These are phyloP conservation scores for Teratosphaeria destructans DNA, from an alignment of 2,329 filamentous ascomycete genomes.

Conservation along the genomic window DNA sequence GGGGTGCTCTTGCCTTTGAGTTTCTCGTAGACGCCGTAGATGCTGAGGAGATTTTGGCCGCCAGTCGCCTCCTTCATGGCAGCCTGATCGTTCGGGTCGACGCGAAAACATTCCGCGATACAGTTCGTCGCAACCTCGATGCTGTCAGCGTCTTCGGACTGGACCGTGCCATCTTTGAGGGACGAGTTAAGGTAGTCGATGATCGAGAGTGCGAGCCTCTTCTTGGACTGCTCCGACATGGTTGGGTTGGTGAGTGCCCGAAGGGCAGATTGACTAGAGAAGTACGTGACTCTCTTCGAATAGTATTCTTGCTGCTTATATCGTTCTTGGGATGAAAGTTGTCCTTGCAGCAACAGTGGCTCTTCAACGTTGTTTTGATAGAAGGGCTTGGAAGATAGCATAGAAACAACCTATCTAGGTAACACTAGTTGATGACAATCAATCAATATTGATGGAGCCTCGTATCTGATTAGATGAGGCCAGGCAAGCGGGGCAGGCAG, in stretches of 20 bases:
- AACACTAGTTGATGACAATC: not conserved
- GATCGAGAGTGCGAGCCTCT: conserved; percentile 93
- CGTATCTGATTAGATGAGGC: too few relatives aligned
- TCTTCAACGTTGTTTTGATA: not conserved
- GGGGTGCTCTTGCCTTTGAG: conserved; percentile 56
- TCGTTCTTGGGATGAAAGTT: not conserved
- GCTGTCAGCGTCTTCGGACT: conserved; percentile 79
- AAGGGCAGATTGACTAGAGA: not conserved
- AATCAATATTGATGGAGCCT: not conserved
- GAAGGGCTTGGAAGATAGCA: not conserved
- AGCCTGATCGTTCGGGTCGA: conserved; percentile 68
- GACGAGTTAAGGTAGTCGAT: conserved; percentile 88
- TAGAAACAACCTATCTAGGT: not conserved
- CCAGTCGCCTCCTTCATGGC: conserved; percentile 70
- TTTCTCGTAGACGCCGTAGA: conserved; percentile 96
- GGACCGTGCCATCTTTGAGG: conserved; percentile 76
- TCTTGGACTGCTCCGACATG: conserved; percentile 43
- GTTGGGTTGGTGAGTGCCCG: not conserved
- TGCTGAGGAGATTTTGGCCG: conserved; percentile 75
- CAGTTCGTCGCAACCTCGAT: conserved; percentile 92
- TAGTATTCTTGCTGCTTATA: not conserved
- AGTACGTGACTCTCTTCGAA: not conserved
- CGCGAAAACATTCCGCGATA: conserved; percentile 90
- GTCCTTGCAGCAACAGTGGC: not conserved
- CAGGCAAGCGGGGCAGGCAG: too few relatives aligned